Conservation (phyloP, 108 stramenopile genomes). For the Nannochloropsis salina region DNA sequence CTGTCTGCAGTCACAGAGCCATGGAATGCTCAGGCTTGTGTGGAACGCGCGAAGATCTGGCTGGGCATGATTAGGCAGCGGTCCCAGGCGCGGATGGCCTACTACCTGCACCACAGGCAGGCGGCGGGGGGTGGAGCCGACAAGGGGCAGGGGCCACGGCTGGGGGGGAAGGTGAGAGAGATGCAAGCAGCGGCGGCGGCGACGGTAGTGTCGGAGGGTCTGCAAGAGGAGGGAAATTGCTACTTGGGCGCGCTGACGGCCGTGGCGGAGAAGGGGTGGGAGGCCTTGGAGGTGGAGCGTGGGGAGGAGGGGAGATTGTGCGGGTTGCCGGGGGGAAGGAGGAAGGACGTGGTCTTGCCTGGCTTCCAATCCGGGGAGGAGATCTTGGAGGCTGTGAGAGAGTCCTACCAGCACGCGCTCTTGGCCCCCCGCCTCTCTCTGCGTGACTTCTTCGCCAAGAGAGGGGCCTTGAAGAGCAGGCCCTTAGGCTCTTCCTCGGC, state of each 20-base stretch:
- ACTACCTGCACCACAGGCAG: not conserved
- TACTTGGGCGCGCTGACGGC: not conserved
- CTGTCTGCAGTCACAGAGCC: not conserved
- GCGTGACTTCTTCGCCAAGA: not conserved
- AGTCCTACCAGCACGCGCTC: not conserved
- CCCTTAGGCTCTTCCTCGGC: too few species aligned
- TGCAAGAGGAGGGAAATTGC: not conserved
- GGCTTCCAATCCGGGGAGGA: not conserved
- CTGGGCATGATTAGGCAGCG: not conserved
- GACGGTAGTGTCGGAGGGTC: too few species aligned
- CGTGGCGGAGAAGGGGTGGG: not conserved
- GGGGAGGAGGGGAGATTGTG: not conserved
- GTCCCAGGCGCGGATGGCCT: not conserved
- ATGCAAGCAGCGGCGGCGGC: not conserved
- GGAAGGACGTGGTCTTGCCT: not conserved
- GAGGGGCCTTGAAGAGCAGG: too few species aligned
- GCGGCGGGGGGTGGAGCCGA: not conserved
- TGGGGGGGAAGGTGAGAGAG: not conserved
- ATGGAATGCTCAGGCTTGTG: not conserved
- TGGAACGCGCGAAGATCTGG: constrained; percentile 2
- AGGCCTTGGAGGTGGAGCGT: not conserved
- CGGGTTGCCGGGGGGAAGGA: not conserved
- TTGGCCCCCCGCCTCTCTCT: not conserved
- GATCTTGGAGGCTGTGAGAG: not conserved
- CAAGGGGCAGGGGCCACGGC: not conserved